These are phyloP conservation scores for Thelonectria olida DNA, from an alignment of 2,329 filamentous ascomycete species.

Conservation along the genomic window DNA sequence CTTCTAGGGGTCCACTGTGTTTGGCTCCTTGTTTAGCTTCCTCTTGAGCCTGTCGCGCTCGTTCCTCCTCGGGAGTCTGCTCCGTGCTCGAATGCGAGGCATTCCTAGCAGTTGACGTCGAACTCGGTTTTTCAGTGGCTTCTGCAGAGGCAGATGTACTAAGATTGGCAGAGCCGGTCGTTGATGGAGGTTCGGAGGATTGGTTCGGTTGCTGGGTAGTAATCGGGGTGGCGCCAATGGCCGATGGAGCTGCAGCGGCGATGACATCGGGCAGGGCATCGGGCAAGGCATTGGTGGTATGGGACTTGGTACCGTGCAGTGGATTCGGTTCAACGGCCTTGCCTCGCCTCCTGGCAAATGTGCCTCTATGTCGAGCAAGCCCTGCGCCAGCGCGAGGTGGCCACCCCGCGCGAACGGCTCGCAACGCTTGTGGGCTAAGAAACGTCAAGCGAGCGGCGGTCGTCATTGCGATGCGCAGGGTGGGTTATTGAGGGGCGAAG, in stretches of 20 bases:
- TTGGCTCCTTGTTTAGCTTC: slow-evolving; percentile 53
- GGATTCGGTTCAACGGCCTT: slow-evolving; percentile 67
- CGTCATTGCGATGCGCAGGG: slow-evolving; percentile 62
- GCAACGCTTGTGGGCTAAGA: slow-evolving; percentile 74
- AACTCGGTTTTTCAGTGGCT: slow-evolving; percentile 14
- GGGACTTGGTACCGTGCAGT: slow-evolving; percentile 32
- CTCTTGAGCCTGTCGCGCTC: slow-evolving; percentile 43
- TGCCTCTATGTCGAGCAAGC: slow-evolving; percentile 51
- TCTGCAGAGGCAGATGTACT: background rate
- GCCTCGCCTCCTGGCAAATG: slow-evolving; percentile 65
- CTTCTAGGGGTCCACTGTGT: slow-evolving; percentile 60
- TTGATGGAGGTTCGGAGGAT: slow-evolving; percentile 13
- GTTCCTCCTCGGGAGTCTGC: slow-evolving; percentile 27
- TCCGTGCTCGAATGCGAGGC: slow-evolving; percentile 14
- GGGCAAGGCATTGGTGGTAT: slow-evolving; percentile 29
- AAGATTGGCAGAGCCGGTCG: background rate
- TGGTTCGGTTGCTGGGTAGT: slow-evolving; percentile 17
- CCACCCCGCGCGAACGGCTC: slow-evolving; percentile 48
- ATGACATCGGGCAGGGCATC: slow-evolving; percentile 26
- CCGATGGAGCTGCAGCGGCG: slow-evolving; percentile 21
- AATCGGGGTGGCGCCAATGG: background rate
- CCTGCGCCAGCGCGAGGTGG: slow-evolving; percentile 53
- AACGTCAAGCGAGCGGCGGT: slow-evolving; percentile 71
- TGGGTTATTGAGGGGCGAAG: background rate
- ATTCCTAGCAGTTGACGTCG: background rate